phyloP scores from a whole-genome alignment of 306 rosid genomes.

The Fagus sylvatica region DNA sequence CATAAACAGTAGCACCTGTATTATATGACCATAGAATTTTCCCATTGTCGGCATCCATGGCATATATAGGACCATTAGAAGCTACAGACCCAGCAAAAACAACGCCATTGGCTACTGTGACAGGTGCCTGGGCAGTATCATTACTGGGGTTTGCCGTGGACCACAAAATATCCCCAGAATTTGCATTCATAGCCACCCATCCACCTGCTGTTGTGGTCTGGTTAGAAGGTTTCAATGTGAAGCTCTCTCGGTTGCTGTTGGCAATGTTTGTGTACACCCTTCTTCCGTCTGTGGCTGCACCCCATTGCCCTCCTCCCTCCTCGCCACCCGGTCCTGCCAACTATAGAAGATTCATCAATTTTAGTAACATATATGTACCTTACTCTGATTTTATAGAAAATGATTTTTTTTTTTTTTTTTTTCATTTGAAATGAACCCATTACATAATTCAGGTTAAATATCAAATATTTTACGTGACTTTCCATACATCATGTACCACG shows the following conservation, averaged over 20 bases:
- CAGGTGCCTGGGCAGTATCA: slow-evolving; percentile 36
- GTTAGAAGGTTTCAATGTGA: slow-evolving; percentile 37
- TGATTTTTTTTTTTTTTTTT: too few species aligned
- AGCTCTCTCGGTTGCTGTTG: slow-evolving; percentile 21
- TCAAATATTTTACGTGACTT: too few species aligned
- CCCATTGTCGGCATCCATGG: slow-evolving; percentile 32
- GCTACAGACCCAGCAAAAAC: slow-evolving; percentile 44
- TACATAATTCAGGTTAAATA: too few species aligned
- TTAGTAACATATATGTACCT: not conserved
- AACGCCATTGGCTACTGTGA: slow-evolving; percentile 31
- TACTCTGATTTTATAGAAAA: too few species aligned
- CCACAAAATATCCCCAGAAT: slow-evolving; percentile 31
- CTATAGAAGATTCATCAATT: slow-evolving; percentile 4
- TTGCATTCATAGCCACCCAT: slow-evolving; percentile 41
- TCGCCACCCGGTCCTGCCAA: slow-evolving; percentile 36
- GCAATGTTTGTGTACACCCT: slow-evolving; percentile 42
- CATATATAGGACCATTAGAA: slow-evolving; percentile 35
- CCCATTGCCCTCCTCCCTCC: slow-evolving; percentile 46
- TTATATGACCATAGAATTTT: slow-evolving; percentile 29
- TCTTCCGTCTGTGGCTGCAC: slow-evolving; percentile 42
- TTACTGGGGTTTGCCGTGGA: slow-evolving; percentile 40
- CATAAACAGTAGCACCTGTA: slow-evolving; percentile 33
- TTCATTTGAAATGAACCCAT: too few species aligned
- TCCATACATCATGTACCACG: too few species aligned
- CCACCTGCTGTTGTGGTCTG: slow-evolving; percentile 30